A percentile compares a stretch with the other conserved stretches of the same genome.
Evolutionary conservation across 176 grass and related monocot species (phyloP).

Genomic region (Areca catechu): DNA sequence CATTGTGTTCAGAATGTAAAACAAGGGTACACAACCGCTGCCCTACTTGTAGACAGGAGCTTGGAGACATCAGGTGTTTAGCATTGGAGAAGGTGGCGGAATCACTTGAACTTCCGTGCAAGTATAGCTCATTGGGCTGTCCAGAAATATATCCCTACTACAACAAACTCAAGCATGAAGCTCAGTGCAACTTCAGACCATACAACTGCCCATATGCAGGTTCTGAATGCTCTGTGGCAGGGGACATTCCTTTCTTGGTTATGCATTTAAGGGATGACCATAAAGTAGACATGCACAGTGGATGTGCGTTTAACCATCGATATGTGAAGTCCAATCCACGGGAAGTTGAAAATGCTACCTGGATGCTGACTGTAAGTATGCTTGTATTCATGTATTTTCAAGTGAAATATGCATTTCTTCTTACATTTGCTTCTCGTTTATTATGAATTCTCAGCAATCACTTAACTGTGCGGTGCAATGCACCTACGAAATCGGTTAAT

Average conservation of each 20-base stretch:
- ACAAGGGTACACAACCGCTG: slow-evolving; percentile 12
- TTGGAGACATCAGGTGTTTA: slow-evolving; percentile 14
- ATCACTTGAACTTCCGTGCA: slow-evolving; percentile 12
- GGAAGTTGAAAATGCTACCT: slow-evolving; percentile 16
- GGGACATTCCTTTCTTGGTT: slow-evolving; percentile 12
- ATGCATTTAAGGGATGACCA: slow-evolving; percentile 6
- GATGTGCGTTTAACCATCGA: slow-evolving; percentile 11
- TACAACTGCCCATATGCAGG: slow-evolving; percentile 16
- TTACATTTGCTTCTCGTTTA: no score
- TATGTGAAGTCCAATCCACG: slow-evolving; percentile 14
- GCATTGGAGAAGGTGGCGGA: slow-evolving; percentile 15
- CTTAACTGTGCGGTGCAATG: no score
- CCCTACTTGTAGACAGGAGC: slow-evolving; percentile 15
- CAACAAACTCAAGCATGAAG: slow-evolving; percentile 11
- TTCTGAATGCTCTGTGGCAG: slow-evolving; percentile 8
- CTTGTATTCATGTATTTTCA: not conserved
- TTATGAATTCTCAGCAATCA: no score
- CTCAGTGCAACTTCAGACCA: slow-evolving; percentile 14
- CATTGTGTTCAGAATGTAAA: slow-evolving; percentile 9
- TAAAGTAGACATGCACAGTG: slow-evolving; percentile 16
- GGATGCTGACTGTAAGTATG: slow-evolving; percentile 18
- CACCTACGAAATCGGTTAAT: no score
- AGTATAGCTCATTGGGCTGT: slow-evolving; percentile 4
- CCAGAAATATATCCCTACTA: slow-evolving; percentile 9
- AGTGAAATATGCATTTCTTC: no score